Base-by-base conservation (phyloP, 257 asterid species). In the Fraxinus excelsior region DNA sequence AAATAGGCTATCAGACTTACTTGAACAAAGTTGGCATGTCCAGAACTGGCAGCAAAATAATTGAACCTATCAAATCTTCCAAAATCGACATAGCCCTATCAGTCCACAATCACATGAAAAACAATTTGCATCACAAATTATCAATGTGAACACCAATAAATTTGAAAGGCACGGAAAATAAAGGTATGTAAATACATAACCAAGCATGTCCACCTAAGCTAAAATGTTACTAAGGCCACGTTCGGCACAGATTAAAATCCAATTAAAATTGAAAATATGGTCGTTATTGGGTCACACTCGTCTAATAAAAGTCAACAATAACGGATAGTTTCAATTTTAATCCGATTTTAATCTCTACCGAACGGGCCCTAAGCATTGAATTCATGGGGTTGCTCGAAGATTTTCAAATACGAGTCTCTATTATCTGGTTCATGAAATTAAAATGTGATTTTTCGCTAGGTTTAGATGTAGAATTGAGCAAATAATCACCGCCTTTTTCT, bases 61-160 rank as follows among this genome's bases (percentile, higher is more conserved):
- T 88, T 88, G 87, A 90, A 75, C 81, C 82, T 88, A 68, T 93
- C 96, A 89, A 86, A 95, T 85, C 99, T 89, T 76, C 99, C 99
- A 81, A 82, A 95, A 88, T 88, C 96, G 76, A 92, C 89, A 84
- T 95, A 95, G 69, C 99, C 99, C 99, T 92, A 87, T 83, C 76
- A 79, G 77, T 79, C 78, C 69, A 76, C 26, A 37, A 75, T 37
- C 67, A 81, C 70, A 69, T 14, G 49, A 34, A 70, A 67, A 71
- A 74, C 37, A 71, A 71, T 79, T 77, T 73, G 81, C 82, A 83
- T 46, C 60, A 72, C 31, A 42, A 40, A 53, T 67, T 29, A 73
- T 80, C n/a, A 67, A 77, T 46, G 73, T 71, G 67, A 73, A 51
- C 76, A 60, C 34, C 73, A 76, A 62, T 12, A 62, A 11, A 25